A percentile compares a stretch with the other conserved stretches of the same genome.
Conservation (phyloP, 768 basidiomycete species). For the Tricholoma bakamatsutake region DNA sequence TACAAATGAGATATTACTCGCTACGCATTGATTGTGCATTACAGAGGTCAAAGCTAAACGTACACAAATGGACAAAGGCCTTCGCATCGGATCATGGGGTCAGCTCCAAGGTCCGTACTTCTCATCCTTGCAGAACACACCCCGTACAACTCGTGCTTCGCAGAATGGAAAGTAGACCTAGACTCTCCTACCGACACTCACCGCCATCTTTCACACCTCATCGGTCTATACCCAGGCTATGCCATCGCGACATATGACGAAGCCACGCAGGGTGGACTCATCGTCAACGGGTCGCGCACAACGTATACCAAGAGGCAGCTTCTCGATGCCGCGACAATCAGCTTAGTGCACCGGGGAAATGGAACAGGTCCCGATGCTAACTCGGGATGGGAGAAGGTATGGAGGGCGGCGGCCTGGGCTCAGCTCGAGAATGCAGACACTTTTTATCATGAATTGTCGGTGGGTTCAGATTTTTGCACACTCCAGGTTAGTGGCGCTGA, state of each 20-base stretch:
- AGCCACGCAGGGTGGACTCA: conserved; percentile 34
- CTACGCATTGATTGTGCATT: neutral
- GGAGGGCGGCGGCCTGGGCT: conserved; percentile 73
- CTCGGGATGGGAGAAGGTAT: conserved; percentile 75
- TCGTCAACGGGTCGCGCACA: neutral
- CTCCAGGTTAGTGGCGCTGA: neutral
- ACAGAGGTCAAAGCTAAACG: conserved; percentile 54
- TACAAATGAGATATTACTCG: neutral
- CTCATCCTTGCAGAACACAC: neutral
- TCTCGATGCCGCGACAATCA: conserved; percentile 48
- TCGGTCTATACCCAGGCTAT: conserved; percentile 75
- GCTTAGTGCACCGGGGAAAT: conserved; percentile 61
- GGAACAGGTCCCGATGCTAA: conserved; percentile 71
- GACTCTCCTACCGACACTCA: conserved; percentile 62
- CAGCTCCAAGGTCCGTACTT: conserved; percentile 61
- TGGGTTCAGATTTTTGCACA: conserved; percentile 24
- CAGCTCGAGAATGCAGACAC: conserved; percentile 50
- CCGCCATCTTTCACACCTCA: conserved; percentile 71
- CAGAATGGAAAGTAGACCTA: conserved; percentile 77
- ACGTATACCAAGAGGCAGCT: conserved; percentile 50
- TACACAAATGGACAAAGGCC: conserved; percentile 63
- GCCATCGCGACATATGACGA: conserved; percentile 55
- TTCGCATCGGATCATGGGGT: conserved; percentile 70
- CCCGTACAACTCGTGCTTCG: neutral
- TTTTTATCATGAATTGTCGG: conserved; percentile 64